Evolutionary conservation across 306 rosid genomes (phyloP).

Genomic region (Pterocarpus santalinus): DNA sequence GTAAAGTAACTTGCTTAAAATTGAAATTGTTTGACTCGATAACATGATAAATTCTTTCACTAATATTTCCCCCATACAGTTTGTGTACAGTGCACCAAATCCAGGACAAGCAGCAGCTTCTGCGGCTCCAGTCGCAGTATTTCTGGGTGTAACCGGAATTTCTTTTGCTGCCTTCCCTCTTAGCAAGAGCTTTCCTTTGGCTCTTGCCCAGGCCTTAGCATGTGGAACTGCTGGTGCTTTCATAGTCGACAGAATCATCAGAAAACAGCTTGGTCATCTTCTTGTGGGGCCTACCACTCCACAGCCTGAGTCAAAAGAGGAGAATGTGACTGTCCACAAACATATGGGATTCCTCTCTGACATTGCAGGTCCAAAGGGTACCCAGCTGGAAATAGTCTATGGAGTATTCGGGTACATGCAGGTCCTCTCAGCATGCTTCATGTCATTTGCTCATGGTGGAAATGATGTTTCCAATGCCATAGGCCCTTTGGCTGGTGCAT

Average conservation of each 20-base stretch:
- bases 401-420: constrained; percentile 98
- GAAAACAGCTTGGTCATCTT: constrained; percentile 90
- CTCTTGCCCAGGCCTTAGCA: constrained; percentile 73
- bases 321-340: constrained; percentile 45
- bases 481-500: constrained; percentile 92
- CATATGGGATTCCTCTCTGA: constrained; percentile 78
- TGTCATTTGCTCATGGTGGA: constrained; percentile 98
- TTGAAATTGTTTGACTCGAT: background rate
- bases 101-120: constrained; percentile 99
- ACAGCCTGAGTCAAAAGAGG: constrained; percentile 55
- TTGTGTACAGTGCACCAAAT: constrained; percentile 92
- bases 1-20: background rate
- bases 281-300: constrained; percentile 59
- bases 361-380: constrained; percentile 89
- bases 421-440: constrained; percentile 95
- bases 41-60: constrained; percentile 18
- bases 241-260: constrained; percentile 68
- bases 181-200: constrained; percentile 66
- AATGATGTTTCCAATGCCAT: constrained; percentile 97
- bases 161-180: constrained; percentile 83
- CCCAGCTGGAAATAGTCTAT: constrained; percentile 90
- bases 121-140: constrained; percentile 91
- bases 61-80: constrained; percentile 57
- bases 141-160: constrained; percentile 79
- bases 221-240: constrained; percentile 78